Evolutionary conservation across 1,284 basidiomycete species (phyloP).

Genomic region (Rhodotorula sp.): DNA sequence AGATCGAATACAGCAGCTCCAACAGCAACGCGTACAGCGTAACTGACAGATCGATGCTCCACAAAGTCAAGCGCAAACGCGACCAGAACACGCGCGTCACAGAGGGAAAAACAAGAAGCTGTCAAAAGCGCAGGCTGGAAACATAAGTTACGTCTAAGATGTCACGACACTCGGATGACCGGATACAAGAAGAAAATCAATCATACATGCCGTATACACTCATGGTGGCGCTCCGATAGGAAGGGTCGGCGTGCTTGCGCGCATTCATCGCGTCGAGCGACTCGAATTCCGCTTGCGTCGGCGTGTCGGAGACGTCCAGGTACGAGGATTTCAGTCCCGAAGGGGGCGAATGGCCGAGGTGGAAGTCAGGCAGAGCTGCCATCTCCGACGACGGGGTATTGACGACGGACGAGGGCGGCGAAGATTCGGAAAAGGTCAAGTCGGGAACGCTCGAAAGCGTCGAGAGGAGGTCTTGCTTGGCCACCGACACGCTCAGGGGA

Average conservation of each 20-base stretch:
- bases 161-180: no score
- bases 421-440: no score
- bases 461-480: conserved; percentile 17
- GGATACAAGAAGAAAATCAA: neutral
- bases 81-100: no score
- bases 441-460: no score
- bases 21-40: no score
- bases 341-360: no score
- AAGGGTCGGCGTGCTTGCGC: neutral
- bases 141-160: neutral
- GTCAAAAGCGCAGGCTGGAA: neutral
- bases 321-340: neutral
- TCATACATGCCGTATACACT: conserved; percentile 20
- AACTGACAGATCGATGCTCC: no score
- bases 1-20: no score
- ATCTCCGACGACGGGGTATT: no score
- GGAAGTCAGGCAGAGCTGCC: no score
- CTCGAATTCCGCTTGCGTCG: conserved; percentile 4
- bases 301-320: neutral
- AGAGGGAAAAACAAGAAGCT: neutral
- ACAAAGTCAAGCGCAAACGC: no score
- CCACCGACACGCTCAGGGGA: conserved; percentile 10
- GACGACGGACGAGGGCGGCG: no score
- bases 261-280: conserved; percentile 5
- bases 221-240: conserved; percentile 29